Evolutionary conservation across 1,139 yeast genomes (phyloP), one percentile per base, ranked within the genome.

Genomic region (Diutina neorugosa): DNA sequence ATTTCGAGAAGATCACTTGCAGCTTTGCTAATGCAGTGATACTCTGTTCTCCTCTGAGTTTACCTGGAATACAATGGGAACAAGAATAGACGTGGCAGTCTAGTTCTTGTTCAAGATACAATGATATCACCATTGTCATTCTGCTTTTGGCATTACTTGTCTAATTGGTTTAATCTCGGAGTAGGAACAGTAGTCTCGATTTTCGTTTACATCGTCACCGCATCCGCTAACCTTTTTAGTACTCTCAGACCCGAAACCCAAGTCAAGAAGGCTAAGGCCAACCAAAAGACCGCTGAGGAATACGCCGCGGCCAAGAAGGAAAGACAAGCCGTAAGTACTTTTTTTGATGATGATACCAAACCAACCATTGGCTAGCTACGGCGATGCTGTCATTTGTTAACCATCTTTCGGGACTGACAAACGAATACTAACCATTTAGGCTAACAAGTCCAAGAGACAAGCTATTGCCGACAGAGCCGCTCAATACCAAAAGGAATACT

Each of bases 321-420:
- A 65, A 85, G 94, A 78, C 83, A 85, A 80, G 84, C 84, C 73
- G 97, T 90, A 86, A 76, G 96, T 84, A 77, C 59, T 40, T 50
- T 63, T 67, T 69, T 76, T 75, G 73, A 82, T 81, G 88, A 82
- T 82, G 88, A 81, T 70, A 51, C 71, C 72, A 76, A 76, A 27
- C 76, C 69, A 74, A 71, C 68, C 73, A 76, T 80, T 69, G 89
- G 82, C 94, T 85, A 86, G 94, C 88, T 70, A 62, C 65, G 80
- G 89, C 96, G 66, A 85, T 90, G 96, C 71, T 84, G 96, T 88
- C 91, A 72, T 84, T 82, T 79, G 86, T 85, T 84, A 89, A 90
- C 98, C 97, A 90, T 90, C 98, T 90, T 90, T 90, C 98, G 96
- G 95, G 96, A 77, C 98, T 90, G 97, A 90, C 69, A 67, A 71